Base-by-base conservation (phyloP, 441 rosid genomes). In the Codiaeum variegatum region DNA sequence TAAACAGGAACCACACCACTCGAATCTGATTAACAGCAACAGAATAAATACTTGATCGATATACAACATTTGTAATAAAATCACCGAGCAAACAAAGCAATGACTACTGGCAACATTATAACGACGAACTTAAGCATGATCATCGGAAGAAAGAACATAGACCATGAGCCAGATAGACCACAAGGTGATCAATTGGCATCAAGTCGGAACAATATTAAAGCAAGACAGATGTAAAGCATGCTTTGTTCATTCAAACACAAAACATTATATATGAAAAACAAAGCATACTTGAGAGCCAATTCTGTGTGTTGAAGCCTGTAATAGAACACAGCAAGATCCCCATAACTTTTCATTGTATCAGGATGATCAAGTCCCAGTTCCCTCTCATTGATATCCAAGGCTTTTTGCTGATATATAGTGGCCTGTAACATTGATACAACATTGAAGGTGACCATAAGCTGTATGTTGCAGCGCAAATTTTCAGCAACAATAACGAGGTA, bases 331-430 rank as follows among this genome's bases (percentile, higher is more conserved):
- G 94, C 86, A 62, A 90, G 91, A 81, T 87, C 92, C n/a, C n/a
- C n/a, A n/a, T n/a, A n/a, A n/a, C n/a, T n/a, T n/a, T n/a, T n/a
- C n/a, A n/a, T n/a, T n/a, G n/a, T n/a, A n/a, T n/a, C n/a, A n/a
- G n/a, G n/a, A n/a, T n/a, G n/a, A n/a, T n/a, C n/a, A n/a, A n/a
- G 96, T 66, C 97, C 98, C 68, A 90, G 90, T 81, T 91, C 94
- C 80, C 94, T 88, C 85, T 94, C 98, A 66, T 94, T 94, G 77
- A 94, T 94, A 87, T 90, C 94, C 83, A 94, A 83, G 54, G 97
- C 95, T 81, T 89, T 94, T 77, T 92, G 97, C 80, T n/a, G n/a
- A n/a, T n/a, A n/a, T n/a, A n/a, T n/a, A n/a, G 96, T 86, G 69
- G 98, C 90, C 83, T 80, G 81, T 21, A 73, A 52, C 26, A 40